Evolutionary conservation across 148 eudicot species (phyloP).

Genomic region (Nyssa sinensis): DNA sequence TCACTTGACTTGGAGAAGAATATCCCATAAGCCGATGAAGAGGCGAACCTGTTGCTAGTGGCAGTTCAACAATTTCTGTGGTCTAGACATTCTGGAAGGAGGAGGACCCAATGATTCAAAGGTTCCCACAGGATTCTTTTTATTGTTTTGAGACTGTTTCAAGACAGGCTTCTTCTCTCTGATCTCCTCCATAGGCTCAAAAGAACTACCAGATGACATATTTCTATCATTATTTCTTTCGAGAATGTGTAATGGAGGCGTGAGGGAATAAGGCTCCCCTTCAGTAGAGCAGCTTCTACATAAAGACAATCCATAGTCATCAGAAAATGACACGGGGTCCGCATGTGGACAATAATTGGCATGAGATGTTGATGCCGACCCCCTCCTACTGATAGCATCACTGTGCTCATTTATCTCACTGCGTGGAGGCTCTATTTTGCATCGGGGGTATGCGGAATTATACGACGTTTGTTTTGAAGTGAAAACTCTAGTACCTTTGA

Average conservation of each 20-base stretch:
- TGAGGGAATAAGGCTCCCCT: conserved; percentile 23
- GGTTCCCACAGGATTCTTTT: conserved; percentile 18
- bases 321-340: conserved; percentile 35
- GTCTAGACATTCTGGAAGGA: conserved; percentile 23
- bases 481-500: conserved; percentile 46
- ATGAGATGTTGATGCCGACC: conserved; percentile 16
- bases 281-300: conserved; percentile 29
- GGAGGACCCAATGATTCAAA: conserved; percentile 23
- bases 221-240: conserved; percentile 23
- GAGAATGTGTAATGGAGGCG: conserved; percentile 13
- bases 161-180: conserved; percentile 23
- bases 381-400: conserved; percentile 14
- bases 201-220: conserved; percentile 26
- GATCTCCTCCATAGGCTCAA: conserved; percentile 27
- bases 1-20: conserved; percentile 50
- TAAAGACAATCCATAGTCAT: conserved; percentile 36
- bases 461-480: conserved; percentile 36
- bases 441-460: conserved; percentile 37
- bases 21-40: conserved; percentile 94
- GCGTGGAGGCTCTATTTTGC: conserved; percentile 37
- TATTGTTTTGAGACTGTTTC: conserved; percentile 20
- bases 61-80: conserved; percentile 42
- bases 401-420: conserved; percentile 36
- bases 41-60: conserved; percentile 43
- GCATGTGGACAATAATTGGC: conserved; percentile 14